Percentiles rank a stretch among this genome's conserved stretches.
Conservation (phyloP, 768 basidiomycete genomes). For the Hericium rajendrae region DNA sequence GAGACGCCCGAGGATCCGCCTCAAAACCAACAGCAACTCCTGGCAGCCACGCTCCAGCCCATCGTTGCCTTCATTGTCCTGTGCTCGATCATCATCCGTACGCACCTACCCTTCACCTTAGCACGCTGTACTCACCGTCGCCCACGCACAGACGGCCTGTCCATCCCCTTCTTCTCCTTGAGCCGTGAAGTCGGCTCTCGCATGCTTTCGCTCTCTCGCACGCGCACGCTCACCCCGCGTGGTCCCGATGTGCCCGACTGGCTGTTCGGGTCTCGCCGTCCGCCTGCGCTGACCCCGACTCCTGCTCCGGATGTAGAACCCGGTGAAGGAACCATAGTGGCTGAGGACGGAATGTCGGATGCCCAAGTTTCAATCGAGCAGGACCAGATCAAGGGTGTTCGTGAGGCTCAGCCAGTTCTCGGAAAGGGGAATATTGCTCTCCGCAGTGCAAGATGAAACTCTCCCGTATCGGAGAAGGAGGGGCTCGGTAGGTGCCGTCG, state of each 20-base stretch:
- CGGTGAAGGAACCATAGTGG: too few relatives aligned
- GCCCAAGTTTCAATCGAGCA: too few relatives aligned
- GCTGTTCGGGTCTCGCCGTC: not conserved
- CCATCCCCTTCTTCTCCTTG: slow-evolving; percentile 43
- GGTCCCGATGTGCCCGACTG: not conserved
- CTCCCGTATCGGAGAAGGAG: too few relatives aligned
- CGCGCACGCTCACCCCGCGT: not conserved
- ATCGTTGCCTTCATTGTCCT: slow-evolving; percentile 86
- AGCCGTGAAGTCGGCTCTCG: slow-evolving; percentile 3
- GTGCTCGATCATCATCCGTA: slow-evolving; percentile 76
- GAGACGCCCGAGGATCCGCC: slow-evolving; percentile 52
- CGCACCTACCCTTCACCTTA: slow-evolving; percentile 18
- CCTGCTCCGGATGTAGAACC: too few relatives aligned
- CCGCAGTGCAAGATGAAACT: too few relatives aligned
- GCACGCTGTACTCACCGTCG: not conserved
- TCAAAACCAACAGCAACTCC: slow-evolving; percentile 54
- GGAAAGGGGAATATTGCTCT: too few relatives aligned
- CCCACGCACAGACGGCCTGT: slow-evolving; percentile 29
- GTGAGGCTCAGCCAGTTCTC: too few relatives aligned
- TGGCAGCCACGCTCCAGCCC: slow-evolving; percentile 68
- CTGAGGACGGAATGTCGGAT: too few relatives aligned
- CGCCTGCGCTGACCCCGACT: too few relatives aligned
- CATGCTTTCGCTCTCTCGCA: not conserved
- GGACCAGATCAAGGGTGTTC: too few relatives aligned
- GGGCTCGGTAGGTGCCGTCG: too few relatives aligned